Evolutionary conservation across 2,329 filamentous ascomycete species (phyloP).

Genomic region (Monosporascus cannonballus): DNA sequence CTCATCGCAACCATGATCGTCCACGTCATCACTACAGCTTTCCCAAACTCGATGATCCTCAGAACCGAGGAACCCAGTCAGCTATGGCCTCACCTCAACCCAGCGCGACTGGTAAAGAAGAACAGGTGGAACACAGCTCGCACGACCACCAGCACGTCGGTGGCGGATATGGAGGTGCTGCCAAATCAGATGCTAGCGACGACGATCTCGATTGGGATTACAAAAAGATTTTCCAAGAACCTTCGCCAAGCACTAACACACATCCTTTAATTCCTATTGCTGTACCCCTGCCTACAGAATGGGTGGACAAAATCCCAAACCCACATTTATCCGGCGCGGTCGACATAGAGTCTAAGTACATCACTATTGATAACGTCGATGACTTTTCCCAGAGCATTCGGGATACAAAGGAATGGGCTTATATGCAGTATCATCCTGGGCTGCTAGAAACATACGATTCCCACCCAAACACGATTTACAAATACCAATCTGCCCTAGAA

Average conservation of each 20-base stretch:
- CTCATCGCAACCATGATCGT: not conserved
- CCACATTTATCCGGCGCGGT: constrained; percentile 24
- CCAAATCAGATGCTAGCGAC: not conserved
- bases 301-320: constrained; percentile 24
- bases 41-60: not conserved
- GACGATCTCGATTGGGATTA: constrained; percentile 20
- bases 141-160: not conserved
- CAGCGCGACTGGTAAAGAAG: not conserved
- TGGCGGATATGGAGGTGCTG: not conserved
- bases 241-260: constrained; percentile 10
- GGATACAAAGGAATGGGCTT: constrained; percentile 24
- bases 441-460: constrained; percentile 15
- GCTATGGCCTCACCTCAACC: not conserved
- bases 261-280: constrained; percentile 26
- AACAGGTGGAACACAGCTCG: no score
- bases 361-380: constrained; percentile 23
- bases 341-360: constrained; percentile 23
- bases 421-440: constrained; percentile 22
- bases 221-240: constrained; percentile 21
- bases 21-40: not conserved
- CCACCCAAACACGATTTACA: not conserved
- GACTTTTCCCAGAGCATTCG: constrained; percentile 25
- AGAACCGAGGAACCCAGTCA: not conserved
- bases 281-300: constrained; percentile 22
- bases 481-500: not conserved